Conservation (phyloP, 2,329 filamentous ascomycete species). For the Talaromyces sp. region DNA sequence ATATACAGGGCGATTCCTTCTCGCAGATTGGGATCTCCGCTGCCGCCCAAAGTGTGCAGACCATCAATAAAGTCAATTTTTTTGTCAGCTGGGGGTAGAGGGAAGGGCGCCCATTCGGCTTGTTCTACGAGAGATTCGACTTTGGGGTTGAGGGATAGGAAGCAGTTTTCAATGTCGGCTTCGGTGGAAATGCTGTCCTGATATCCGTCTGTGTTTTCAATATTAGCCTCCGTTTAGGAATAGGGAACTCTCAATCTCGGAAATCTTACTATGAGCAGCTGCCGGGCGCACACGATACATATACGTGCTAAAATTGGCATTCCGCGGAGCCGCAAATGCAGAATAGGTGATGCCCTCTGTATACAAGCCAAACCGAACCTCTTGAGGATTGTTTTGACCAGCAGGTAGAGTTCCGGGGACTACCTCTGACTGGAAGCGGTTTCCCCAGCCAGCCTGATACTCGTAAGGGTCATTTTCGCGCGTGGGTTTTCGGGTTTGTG, state of each 20-base stretch:
- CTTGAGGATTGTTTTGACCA: constrained; percentile 29
- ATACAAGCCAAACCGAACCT: constrained; percentile 25
- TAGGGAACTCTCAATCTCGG: not conserved
- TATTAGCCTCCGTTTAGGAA: not conserved
- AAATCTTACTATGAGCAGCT: constrained; percentile 21
- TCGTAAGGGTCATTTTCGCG: constrained; percentile 26
- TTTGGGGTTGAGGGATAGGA: constrained; percentile 41
- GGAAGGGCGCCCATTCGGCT: constrained; percentile 52
- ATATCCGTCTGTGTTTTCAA: constrained; percentile 18
- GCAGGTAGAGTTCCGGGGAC: constrained; percentile 26
- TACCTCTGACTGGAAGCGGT: constrained; percentile 27
- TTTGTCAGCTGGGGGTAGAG: constrained; percentile 40
- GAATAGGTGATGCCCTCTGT: constrained; percentile 26
- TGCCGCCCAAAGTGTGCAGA: constrained; percentile 49
- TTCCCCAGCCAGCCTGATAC: constrained; percentile 25
- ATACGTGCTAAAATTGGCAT: constrained; percentile 24
- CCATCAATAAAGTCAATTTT: constrained; percentile 53
- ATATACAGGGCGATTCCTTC: constrained; percentile 50
- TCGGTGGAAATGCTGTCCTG: constrained; percentile 39
- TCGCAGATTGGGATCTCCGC: constrained; percentile 49
- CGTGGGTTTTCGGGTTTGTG: constrained; percentile 22
- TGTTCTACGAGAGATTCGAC: constrained; percentile 50
- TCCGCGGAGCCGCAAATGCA: constrained; percentile 21
- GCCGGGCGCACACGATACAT: constrained; percentile 24
- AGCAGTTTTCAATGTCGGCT: constrained; percentile 22